Conservation (phyloP, 2,329 filamentous ascomycete species). For the Alternaria rosae region DNA sequence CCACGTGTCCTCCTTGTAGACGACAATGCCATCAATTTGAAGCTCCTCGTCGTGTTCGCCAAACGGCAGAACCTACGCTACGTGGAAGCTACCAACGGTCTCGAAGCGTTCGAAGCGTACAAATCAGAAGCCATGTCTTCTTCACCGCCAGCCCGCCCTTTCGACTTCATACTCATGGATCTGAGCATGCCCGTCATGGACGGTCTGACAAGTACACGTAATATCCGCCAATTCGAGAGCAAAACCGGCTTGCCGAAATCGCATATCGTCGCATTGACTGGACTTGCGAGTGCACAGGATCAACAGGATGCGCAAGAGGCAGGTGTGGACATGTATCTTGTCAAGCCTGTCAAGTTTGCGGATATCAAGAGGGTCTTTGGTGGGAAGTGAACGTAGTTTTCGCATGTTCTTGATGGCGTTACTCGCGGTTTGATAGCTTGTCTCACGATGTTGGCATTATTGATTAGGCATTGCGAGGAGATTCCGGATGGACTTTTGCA, state of each 20-base stretch:
- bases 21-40: slow-evolving; percentile 47
- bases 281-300: slow-evolving; percentile 46
- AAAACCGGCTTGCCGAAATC: slow-evolving; percentile 28
- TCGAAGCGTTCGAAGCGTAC: slow-evolving; percentile 39
- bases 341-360: slow-evolving; percentile 50
- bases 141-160: slow-evolving; percentile 26
- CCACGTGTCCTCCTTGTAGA: slow-evolving; percentile 44
- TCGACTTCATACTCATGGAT: slow-evolving; percentile 48
- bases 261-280: slow-evolving; percentile 49
- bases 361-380: slow-evolving; percentile 42
- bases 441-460: neutral
- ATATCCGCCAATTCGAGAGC: slow-evolving; percentile 38
- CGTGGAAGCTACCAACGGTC: slow-evolving; percentile 41
- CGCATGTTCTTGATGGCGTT: neutral
- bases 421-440: neutral
- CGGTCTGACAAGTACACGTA: slow-evolving; percentile 48
- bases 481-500: slow-evolving; percentile 2
- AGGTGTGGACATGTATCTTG: slow-evolving; percentile 48
- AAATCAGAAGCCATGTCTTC: slow-evolving; percentile 26
- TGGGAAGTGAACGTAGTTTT: neutral
- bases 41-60: slow-evolving; percentile 53
- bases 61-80: slow-evolving; percentile 39
- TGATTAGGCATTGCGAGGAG: slow-evolving; percentile 2
- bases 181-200: slow-evolving; percentile 48
- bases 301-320: slow-evolving; percentile 44